Base-by-base conservation (phyloP, 768 basidiomycete species). In the Pleurotus giganteus region DNA sequence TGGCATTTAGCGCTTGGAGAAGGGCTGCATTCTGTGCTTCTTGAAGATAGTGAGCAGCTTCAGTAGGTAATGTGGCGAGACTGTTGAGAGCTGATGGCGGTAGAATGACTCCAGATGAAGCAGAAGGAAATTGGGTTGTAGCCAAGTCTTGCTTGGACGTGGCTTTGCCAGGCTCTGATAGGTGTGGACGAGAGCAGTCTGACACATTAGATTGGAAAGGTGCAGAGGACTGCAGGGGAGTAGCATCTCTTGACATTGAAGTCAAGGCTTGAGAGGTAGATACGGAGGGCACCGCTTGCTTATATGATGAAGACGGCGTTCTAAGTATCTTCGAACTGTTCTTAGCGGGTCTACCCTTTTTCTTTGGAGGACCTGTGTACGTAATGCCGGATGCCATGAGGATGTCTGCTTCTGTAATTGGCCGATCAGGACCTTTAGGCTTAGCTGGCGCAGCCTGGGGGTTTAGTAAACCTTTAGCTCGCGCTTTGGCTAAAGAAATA, bases 281-380 rank as follows among this genome's bases (percentile, higher is more conserved):
- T n/a, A n/a, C n/a, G n/a, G n/a, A n/a, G n/a, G n/a, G n/a, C n/a
- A n/a, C n/a, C n/a, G n/a, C n/a, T n/a, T n/a, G n/a, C n/a, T n/a
- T n/a, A n/a, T n/a, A n/a, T n/a, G n/a, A n/a, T n/a, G n/a, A n/a
- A n/a, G n/a, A n/a, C n/a, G n/a, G n/a, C 1, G 45, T 6, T 47
- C 8, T 27, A 13, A 9, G 29, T 9, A 15, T 19, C 4, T 15
- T 11, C 11, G 6, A 6, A 4, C 15, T 15, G 13, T 19, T 47
- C 24, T 47, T 47, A 31, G 45, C 2, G 6, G 76, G 76, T 56
- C 77, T 66, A 26, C 69, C 71, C 63, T 79, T 66, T 63, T 78
- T 79, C 57, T 71, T 76, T 54, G 71, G 63, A n/a, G 78, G 77
- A 15, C 80, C 78, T 24, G 73, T 73, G 53, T 76, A 76, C 4